Evolutionary conservation across 2,329 filamentous ascomycete species (phyloP).

Genomic region (Beauveria brongniartii): DNA sequence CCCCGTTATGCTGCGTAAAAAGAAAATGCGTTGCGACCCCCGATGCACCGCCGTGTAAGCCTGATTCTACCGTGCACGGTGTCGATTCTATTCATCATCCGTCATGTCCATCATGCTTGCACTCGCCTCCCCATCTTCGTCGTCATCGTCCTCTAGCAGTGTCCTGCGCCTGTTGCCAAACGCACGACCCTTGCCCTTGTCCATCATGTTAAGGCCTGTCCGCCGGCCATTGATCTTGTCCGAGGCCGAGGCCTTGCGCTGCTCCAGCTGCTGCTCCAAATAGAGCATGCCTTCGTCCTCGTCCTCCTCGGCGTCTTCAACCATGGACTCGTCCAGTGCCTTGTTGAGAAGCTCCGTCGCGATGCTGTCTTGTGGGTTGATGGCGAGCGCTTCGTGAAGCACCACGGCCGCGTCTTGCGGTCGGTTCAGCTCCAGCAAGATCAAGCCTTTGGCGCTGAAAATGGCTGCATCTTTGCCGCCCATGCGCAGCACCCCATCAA

Average conservation of each 20-base stretch:
- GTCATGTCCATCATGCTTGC: conserved; percentile 49
- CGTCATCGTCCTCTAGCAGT: conserved; percentile 27
- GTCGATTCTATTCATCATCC: conserved; percentile 38
- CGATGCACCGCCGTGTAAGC: neutral
- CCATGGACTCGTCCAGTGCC: conserved; percentile 56
- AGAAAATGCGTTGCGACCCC: neutral
- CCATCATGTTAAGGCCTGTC: conserved; percentile 20
- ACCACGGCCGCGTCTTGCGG: conserved; percentile 72
- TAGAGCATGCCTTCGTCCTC: conserved; percentile 37
- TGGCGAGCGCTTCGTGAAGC: conserved; percentile 75
- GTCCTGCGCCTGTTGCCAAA: conserved; percentile 24
- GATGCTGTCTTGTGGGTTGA: conserved; percentile 71
- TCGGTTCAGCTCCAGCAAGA: conserved; percentile 68
- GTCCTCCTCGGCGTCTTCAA: conserved; percentile 35
- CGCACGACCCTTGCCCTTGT: conserved; percentile 39
- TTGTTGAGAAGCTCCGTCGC: conserved; percentile 70
- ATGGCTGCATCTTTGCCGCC: conserved; percentile 72
- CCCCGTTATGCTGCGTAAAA: neutral
- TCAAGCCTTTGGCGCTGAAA: conserved; percentile 76
- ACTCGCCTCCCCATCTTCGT: conserved; percentile 27
- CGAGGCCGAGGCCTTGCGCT: conserved; percentile 37
- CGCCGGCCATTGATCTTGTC: conserved; percentile 26
- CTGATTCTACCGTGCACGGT: neutral
- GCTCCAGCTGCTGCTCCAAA: conserved; percentile 45
- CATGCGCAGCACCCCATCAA: conserved; percentile 78